Percentiles rank a stretch among this genome's conserved stretches.
Evolutionary conservation across 768 basidiomycete genomes (phyloP).

Genomic region (Neoboletus subvelutipes): DNA sequence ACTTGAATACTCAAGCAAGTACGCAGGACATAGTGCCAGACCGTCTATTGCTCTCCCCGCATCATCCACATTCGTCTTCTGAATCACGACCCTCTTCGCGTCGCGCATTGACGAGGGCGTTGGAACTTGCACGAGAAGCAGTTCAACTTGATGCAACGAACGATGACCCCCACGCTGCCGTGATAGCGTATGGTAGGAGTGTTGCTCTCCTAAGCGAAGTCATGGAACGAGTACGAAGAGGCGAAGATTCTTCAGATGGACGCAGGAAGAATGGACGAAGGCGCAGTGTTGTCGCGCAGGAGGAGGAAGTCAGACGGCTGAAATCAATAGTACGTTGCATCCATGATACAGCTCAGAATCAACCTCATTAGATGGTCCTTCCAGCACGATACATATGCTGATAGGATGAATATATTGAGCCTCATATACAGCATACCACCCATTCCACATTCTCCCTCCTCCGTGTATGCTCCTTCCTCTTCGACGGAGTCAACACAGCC

Average conservation of each 20-base stretch:
- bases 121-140: slow-evolving; percentile 87
- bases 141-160: slow-evolving; percentile 86
- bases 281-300: slow-evolving; percentile 83
- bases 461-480: slow-evolving; percentile 45
- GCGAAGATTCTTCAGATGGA: slow-evolving; percentile 77
- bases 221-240: slow-evolving; percentile 86
- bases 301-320: slow-evolving; percentile 83
- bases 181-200: slow-evolving; percentile 84
- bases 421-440: slow-evolving; percentile 86
- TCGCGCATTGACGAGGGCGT: slow-evolving; percentile 78
- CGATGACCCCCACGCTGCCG: slow-evolving; percentile 84
- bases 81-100: slow-evolving; percentile 72
- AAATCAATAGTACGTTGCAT: slow-evolving; percentile 79
- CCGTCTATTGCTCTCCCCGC: slow-evolving; percentile 44
- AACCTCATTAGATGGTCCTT: slow-evolving; percentile 16
- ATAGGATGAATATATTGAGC: slow-evolving; percentile 90
- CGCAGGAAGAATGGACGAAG: slow-evolving; percentile 60
- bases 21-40: slow-evolving; percentile 44
- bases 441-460: slow-evolving; percentile 62
- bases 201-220: slow-evolving; percentile 87
- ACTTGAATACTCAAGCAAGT: slow-evolving; percentile 20
- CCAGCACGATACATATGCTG: slow-evolving; percentile 93
- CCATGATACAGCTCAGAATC: slow-evolving; percentile 7
- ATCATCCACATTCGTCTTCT: slow-evolving; percentile 40
- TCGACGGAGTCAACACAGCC: slow-evolving; percentile 38